Percentiles rank a stretch among this genome's conserved stretches.
Conservation (phyloP, 257 asterid species). For the Perilla frutescens region DNA sequence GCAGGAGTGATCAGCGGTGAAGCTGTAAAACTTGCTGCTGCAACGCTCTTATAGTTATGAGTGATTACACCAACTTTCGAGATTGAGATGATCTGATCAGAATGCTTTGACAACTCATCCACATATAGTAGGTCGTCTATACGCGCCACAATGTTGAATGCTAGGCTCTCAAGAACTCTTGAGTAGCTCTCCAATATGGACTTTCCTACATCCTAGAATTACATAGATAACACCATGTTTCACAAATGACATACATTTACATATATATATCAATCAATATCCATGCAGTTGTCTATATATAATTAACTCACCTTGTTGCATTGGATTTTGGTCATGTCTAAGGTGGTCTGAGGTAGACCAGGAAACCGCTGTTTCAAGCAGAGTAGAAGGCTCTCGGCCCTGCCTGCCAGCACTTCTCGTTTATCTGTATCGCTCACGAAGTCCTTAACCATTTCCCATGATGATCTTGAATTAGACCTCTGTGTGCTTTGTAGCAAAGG, state of each 20-base stretch:
- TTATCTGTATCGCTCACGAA: conserved; percentile 66
- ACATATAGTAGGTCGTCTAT: conserved; percentile 72
- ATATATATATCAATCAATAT: no score
- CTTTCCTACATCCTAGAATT: conserved; percentile 76
- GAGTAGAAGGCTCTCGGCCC: conserved; percentile 76
- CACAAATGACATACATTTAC: no score
- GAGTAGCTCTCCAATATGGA: conserved; percentile 85
- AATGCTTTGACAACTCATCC: conserved; percentile 76
- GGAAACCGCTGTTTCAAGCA: conserved; percentile 73
- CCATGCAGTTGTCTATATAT: no score
- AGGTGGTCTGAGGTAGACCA: conserved; percentile 80
- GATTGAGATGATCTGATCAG: conserved; percentile 60
- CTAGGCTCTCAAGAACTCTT: conserved; percentile 80
- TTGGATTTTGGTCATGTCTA: conserved; percentile 83
- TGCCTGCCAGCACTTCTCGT: conserved; percentile 59
- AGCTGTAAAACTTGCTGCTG: no score
- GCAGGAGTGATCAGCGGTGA: no score
- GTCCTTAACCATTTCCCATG: conserved; percentile 85
- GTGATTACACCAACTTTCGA: conserved; percentile 60
- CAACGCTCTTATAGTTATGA: conserved; percentile 3
- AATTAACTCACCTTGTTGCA: conserved; percentile 61
- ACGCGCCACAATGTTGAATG: conserved; percentile 79
- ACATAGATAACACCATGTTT: no score
- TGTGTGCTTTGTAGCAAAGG: conserved; percentile 41
- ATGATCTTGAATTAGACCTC: conserved; percentile 67